Conservation (phyloP, 1,284 basidiomycete species). For the Lentinus polychrous region DNA sequence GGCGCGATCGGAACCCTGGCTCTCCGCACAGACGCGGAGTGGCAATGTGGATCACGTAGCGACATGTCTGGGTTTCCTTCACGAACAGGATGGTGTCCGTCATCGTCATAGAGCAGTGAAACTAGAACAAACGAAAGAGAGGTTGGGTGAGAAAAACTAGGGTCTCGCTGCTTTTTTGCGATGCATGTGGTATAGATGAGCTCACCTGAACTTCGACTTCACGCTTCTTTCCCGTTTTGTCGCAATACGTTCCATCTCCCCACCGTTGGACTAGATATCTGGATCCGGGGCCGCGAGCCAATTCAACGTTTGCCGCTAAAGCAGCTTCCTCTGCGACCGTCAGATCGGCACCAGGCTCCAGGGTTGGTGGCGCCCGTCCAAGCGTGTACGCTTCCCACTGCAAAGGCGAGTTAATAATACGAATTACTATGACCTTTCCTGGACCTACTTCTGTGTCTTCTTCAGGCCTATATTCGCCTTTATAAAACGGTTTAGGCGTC, state of each 20-base stretch:
- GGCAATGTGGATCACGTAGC: constrained; percentile 88
- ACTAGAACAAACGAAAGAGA: constrained; percentile 36
- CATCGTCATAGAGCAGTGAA: constrained; percentile 91
- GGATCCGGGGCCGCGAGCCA: constrained; percentile 71
- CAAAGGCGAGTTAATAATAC: constrained; percentile 15
- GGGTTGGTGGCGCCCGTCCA: constrained; percentile 57
- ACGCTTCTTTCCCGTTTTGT: constrained; percentile 79
- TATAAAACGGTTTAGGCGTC: too few species aligned
- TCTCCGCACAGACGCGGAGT: constrained; percentile 88
- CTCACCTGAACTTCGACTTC: constrained; percentile 89
- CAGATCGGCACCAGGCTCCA: constrained; percentile 57
- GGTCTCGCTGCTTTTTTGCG: not conserved
- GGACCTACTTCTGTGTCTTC: constrained; percentile 70
- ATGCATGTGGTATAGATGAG: not conserved
- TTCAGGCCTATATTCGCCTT: constrained; percentile 66
- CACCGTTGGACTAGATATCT: constrained; percentile 88
- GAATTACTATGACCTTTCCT: constrained; percentile 10
- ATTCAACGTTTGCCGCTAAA: constrained; percentile 58
- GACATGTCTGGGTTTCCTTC: constrained; percentile 86
- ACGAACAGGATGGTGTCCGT: constrained; percentile 83
- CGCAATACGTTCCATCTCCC: constrained; percentile 87
- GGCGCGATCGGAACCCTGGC: constrained; percentile 79
- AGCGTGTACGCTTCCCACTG: constrained; percentile 81
- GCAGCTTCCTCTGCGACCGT: constrained; percentile 60
- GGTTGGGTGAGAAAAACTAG: constrained; percentile 1